A percentile compares a stretch with the other conserved stretches of the same genome.
Conservation (phyloP, 208 protist species). For the Sergeia podlipaevii region DNA sequence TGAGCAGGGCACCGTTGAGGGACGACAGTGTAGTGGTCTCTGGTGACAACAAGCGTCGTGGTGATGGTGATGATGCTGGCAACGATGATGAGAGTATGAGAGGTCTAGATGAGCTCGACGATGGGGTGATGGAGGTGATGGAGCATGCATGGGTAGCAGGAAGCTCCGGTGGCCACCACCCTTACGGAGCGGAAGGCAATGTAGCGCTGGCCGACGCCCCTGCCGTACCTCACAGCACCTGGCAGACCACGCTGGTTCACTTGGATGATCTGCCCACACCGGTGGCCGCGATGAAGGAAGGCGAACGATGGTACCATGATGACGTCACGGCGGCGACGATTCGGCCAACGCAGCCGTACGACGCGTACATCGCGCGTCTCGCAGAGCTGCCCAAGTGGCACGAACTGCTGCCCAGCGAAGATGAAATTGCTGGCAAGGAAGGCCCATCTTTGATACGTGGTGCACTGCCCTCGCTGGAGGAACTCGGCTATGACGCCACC, state of each 20-base stretch:
- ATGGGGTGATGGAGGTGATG: constrained; percentile 23
- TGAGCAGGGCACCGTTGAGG: constrained; percentile 25
- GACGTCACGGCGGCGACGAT: constrained; percentile 73
- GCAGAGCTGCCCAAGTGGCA: constrained; percentile 18
- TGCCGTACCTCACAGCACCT: constrained; percentile 61
- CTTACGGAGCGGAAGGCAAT: not conserved
- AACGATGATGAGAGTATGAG: not conserved
- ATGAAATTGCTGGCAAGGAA: constrained; percentile 26
- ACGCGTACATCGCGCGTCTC: constrained; percentile 34
- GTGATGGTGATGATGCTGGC: not conserved
- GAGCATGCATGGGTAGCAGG: constrained; percentile 10
- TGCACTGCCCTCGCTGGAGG: constrained; percentile 47
- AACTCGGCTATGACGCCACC: constrained; percentile 64
- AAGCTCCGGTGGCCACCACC: constrained; percentile 2
- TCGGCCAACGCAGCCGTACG: constrained; percentile 73
- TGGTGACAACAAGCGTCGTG: not conserved
- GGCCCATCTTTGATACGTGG: constrained; percentile 43
- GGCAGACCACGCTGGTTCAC: constrained; percentile 89
- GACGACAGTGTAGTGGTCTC: constrained; percentile 13
- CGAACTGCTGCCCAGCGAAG: constrained; percentile 35
- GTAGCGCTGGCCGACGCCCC: not conserved
- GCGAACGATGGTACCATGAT: constrained; percentile 88
- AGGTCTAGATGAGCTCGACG: constrained; percentile 1
- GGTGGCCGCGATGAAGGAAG: constrained; percentile 71
- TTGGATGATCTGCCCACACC: constrained; percentile 83